These are phyloP conservation scores for Gastrodia elata DNA, from an alignment of 106 monocot genomes.

Conservation along the genomic window DNA sequence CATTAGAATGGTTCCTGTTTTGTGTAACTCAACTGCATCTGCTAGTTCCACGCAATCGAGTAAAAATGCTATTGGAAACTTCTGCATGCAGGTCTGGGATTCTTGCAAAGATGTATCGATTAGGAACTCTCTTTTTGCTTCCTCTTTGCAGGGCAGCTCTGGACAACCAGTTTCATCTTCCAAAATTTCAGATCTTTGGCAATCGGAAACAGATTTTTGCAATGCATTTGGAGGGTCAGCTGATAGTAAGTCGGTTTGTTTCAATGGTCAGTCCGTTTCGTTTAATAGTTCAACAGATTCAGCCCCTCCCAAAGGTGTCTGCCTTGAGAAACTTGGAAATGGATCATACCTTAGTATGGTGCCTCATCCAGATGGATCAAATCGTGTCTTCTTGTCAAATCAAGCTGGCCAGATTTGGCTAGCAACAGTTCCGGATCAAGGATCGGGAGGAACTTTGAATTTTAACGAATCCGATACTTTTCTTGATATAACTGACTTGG, in stretches of 20 bases:
- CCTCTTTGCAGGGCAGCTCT: slow-evolving; percentile 35
- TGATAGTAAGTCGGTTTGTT: slow-evolving; percentile 45
- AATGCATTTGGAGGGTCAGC: slow-evolving; percentile 60
- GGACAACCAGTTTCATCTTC: slow-evolving; percentile 29
- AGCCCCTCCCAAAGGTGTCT: slow-evolving; percentile 62
- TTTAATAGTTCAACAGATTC: slow-evolving; percentile 41
- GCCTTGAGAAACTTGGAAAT: slow-evolving; percentile 73
- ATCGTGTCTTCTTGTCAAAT: slow-evolving; percentile 71
- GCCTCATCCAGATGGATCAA: slow-evolving; percentile 89
- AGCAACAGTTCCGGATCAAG: slow-evolving; percentile 65
- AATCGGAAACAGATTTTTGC: slow-evolving; percentile 74
- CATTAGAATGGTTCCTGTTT: slow-evolving; percentile 35
- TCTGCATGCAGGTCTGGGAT: slow-evolving; percentile 70
- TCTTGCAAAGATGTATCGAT: slow-evolving; percentile 61
- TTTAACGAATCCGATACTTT: slow-evolving; percentile 64
- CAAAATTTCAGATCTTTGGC: slow-evolving; percentile 69
- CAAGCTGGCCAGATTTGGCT: slow-evolving; percentile 83
- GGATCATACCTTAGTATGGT: slow-evolving; percentile 67
- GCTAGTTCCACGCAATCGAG: slow-evolving; percentile 27
- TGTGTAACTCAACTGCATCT: slow-evolving; percentile 55
- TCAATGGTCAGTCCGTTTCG: slow-evolving; percentile 55
- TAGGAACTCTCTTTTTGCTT: slow-evolving; percentile 60
- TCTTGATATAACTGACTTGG: slow-evolving; percentile 72
- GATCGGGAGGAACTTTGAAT: slow-evolving; percentile 43
- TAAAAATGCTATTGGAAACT: slow-evolving; percentile 23